Conservation (phyloP, 345 rosid genomes). For the Eucalyptus victrix region DNA sequence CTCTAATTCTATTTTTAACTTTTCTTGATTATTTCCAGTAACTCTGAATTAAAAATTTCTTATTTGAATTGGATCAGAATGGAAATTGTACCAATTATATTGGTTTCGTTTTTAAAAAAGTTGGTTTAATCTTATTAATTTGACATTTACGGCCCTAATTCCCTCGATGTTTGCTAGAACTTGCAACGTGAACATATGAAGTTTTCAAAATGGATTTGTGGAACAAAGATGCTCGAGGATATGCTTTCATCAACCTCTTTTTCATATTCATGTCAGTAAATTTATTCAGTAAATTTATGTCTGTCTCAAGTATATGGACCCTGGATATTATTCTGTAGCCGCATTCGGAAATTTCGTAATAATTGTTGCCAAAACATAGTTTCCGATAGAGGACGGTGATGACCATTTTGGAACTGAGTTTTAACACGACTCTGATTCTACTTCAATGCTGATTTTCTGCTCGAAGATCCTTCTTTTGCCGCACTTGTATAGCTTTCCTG, state of each 20-base stretch:
- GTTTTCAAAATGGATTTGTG: too few relatives aligned
- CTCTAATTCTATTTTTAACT: accelerated
- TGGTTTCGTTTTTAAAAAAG: too few relatives aligned
- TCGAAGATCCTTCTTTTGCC: background rate
- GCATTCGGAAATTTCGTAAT: background rate
- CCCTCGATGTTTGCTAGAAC: too few relatives aligned
- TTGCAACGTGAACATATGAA: too few relatives aligned
- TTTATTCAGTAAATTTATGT: background rate
- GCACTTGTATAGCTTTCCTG: background rate
- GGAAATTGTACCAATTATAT: too few relatives aligned
- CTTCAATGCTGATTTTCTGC: background rate
- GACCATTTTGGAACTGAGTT: background rate
- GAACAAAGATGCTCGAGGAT: too few relatives aligned
- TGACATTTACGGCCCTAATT: too few relatives aligned
- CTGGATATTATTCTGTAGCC: background rate
- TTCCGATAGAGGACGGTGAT: background rate
- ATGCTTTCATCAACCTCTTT: background rate
- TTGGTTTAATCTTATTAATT: too few relatives aligned
- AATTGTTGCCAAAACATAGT: background rate
- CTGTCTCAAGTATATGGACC: background rate
- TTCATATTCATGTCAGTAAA: background rate
- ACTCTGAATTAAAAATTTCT: too few relatives aligned
- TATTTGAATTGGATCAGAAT: too few relatives aligned
- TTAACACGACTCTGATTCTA: background rate
- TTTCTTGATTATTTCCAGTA: too few relatives aligned